Base-by-base conservation (phyloP, 768 basidiomycete species). In the Rhizopogon roseolus region DNA sequence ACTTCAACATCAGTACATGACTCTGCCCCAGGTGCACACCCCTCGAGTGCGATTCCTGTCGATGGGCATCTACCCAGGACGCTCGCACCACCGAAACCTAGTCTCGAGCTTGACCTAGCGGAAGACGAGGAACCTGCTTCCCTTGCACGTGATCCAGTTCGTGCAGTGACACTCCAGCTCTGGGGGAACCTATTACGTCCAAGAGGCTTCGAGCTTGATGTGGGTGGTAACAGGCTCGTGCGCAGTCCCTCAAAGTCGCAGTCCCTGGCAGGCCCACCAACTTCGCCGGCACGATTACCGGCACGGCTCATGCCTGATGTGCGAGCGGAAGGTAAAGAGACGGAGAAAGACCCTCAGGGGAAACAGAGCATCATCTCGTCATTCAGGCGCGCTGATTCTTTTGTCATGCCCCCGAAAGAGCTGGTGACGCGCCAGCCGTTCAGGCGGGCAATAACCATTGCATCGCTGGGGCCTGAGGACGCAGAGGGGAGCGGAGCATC, bases 171-270 rank as follows among this genome's bases (percentile, higher is more conserved):
- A 1, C 73, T 86, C 40, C 81, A 84, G 54, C 75, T 90, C 7
- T 91, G 89, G 89, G 76, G 80, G 48, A 78, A 78, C 56, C 80
- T 91, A 25, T 77, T 91, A 28, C 77, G 80, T 53, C 72, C 79
- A 27, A 79, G 88, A 8, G 89, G 88, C 9, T 88, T 85, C 66
- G 78, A 82, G 57, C 67, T 88, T 52, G 68, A 77, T 17, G 8
- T 32, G 0, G 46, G 34, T 22, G 75, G 52, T 10, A 81, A 83
- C 8, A 76, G 80, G 57, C 76, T 90, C 46, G 64, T 86, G 6
- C 78, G 81, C 22, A 86, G 82, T 55, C 84, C 85, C 1, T 76
- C 78, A 4, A 85, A 83, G 53, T 68, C 71, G 3, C 67, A 64
- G 53, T 45, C 41, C 1, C 64, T 53, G 57, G 54, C 65, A 62